Evolutionary conservation across 208 protist genomes (phyloP), one percentile per base, ranked within the genome.

Genomic region (Spongospora subterranea): DNA sequence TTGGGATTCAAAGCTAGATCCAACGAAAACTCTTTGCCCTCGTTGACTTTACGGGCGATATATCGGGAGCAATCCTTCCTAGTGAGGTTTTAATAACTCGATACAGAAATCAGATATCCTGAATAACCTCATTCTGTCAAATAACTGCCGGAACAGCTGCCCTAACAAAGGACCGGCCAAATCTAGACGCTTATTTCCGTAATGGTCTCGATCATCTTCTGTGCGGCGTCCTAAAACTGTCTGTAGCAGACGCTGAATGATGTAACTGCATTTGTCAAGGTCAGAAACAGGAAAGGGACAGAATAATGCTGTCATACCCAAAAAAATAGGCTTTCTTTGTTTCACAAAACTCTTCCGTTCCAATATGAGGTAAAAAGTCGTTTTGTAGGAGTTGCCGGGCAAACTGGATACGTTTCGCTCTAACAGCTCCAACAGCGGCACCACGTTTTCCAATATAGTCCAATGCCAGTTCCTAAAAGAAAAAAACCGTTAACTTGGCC

Each of bases 371-470:
- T 66, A 98, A 92, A 88, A 98, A 92, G 89, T 98, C 95, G 38
- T 89, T 32, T 20, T 88, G 45, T 0, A 94, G 88, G 24, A 94
- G 66, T 6, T 94, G 88, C 32, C 77, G 41, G 1, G 98, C 98
- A 93, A 97, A 97, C 91, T 97, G 96, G 0, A 96, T 92, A 94
- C 97, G 93, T 95, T 98, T 76, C 93, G 96, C 90, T 64, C 88
- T 77, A 6, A 77, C 88, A 35, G 89, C 90, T 54, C 95, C 96
- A 35, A 91, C 82, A 90, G 95, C 93, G 92, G 94, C 24, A 89
- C 97, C 96, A 92, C 96, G 95, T 93, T 98, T 97, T 50, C 97
- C 98, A 77, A 99, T 98, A 93, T 96, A 99, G 90, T 99, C 96
- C 24, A 99, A 95, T 0, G 98, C 98, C 24, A 98, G 20, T 29